Conservation (phyloP, 495 filamentous ascomycete species). For the Tuber umbilicatum region DNA sequence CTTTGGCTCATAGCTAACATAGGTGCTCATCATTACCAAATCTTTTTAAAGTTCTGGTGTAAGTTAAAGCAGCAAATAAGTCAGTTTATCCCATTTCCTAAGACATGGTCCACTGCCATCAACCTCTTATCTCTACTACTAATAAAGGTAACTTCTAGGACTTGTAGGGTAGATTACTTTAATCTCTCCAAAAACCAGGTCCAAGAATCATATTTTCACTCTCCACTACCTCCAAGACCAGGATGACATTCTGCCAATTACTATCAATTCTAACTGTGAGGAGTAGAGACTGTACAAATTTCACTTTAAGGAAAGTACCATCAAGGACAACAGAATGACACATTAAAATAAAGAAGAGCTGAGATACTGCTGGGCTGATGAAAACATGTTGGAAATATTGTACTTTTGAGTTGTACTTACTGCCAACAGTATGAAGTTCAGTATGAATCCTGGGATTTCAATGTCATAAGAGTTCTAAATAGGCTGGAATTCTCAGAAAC, state of each 20-base stretch:
- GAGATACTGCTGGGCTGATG: constrained; percentile 14
- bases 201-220: constrained; percentile 24
- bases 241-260: constrained; percentile 9
- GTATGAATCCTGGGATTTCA: constrained; percentile 3
- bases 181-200: constrained; percentile 13
- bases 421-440: constrained; percentile 6
- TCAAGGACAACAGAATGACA: constrained; percentile 14
- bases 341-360: constrained; percentile 11
- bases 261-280: constrained; percentile 17
- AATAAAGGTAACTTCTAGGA: constrained; percentile 1
- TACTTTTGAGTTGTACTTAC: background rate
- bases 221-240: constrained; percentile 22
- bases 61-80: constrained; percentile 13
- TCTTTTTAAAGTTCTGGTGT: constrained; percentile 2
- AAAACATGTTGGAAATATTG: constrained; percentile 12
- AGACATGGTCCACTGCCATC: constrained; percentile 3
- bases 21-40: background rate
- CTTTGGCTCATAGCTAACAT: constrained; percentile 9
- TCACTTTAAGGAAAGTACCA: constrained; percentile 17
- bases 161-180: background rate
- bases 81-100: background rate
- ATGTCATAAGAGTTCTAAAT: constrained; percentile 9
- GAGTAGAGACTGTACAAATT: constrained; percentile 17
- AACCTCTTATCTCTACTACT: constrained; percentile 8
- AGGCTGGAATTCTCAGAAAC: constrained; percentile 14